Conservation (phyloP, 176 grass and related monocot species). For the Musa beccarii region DNA sequence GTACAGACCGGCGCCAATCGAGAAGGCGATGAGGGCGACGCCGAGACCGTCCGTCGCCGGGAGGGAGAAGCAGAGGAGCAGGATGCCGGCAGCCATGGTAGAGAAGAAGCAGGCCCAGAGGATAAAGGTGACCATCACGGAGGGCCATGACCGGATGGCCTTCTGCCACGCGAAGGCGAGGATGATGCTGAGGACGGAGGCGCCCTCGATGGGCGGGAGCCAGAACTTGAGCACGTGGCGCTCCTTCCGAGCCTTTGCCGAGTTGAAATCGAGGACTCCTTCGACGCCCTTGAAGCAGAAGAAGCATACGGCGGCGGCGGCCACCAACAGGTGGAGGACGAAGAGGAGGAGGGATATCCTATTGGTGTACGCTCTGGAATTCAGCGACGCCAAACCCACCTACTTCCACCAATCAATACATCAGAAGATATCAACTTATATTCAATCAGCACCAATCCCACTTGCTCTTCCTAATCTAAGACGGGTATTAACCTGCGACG, state of each 20-base stretch:
- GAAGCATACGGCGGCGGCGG: conserved; percentile 36
- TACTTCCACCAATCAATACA: conserved; percentile 11
- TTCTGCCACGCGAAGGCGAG: conserved; percentile 93
- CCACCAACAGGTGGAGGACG: conserved; percentile 54
- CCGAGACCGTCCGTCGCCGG: conserved; percentile 61
- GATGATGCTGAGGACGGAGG: conserved; percentile 59
- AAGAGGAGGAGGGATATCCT: conserved; percentile 62
- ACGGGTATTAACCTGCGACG: conserved; percentile 26
- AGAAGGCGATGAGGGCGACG: conserved; percentile 66
- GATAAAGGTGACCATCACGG: conserved; percentile 60
- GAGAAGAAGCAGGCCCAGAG: conserved; percentile 67
- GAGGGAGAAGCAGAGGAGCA: conserved; percentile 84
- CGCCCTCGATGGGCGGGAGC: conserved; percentile 74
- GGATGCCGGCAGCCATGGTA: conserved; percentile 55
- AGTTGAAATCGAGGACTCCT: conserved; percentile 28
- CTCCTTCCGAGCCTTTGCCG: conserved; percentile 26
- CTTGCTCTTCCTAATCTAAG: not conserved
- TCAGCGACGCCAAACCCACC: conserved; percentile 40
- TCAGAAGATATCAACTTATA: not conserved
- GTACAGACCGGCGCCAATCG: conserved; percentile 72
- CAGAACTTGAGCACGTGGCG: conserved; percentile 46
- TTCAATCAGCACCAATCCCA: not conserved
- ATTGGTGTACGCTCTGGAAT: conserved; percentile 77
- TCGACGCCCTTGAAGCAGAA: conserved; percentile 56
- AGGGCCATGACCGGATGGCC: conserved; percentile 59